These are phyloP conservation scores for Zygoascus biomembranicola DNA, from an alignment of 805 yeast species.

Conservation along the genomic window DNA sequence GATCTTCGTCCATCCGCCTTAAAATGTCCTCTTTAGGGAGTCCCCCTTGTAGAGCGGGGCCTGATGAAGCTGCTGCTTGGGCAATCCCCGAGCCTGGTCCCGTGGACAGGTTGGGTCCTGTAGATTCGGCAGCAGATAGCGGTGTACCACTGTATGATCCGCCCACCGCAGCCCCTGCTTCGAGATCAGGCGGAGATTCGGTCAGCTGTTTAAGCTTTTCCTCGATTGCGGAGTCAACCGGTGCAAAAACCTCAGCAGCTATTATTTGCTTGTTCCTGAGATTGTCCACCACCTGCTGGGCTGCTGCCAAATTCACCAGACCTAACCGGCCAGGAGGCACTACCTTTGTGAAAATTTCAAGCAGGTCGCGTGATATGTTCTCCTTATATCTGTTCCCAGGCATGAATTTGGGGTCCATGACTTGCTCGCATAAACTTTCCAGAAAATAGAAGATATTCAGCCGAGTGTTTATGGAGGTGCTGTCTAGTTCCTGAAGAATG, in stretches of 20 bases:
- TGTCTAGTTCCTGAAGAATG: slow-evolving; percentile 49
- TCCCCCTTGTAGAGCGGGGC: neutral
- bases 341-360: slow-evolving; percentile 21
- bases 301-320: slow-evolving; percentile 11
- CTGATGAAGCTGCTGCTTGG: neutral
- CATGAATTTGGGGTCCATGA: neutral
- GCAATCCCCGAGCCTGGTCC: neutral
- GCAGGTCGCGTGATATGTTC: slow-evolving; percentile 25
- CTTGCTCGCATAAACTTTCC: slow-evolving; percentile 42
- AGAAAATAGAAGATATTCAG: slow-evolving; percentile 62
- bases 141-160: neutral
- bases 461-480: slow-evolving; percentile 42
- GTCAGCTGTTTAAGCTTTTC: neutral
- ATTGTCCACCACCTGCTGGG: slow-evolving; percentile 9
- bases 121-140: neutral
- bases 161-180: neutral
- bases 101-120: neutral
- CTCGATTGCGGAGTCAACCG: neutral
- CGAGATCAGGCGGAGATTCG: neutral
- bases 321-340: slow-evolving; percentile 13
- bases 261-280: neutral
- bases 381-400: slow-evolving; percentile 18
- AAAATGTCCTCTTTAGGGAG: slow-evolving; percentile 43
- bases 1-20: slow-evolving; percentile 81
- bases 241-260: neutral